Percentiles rank a stretch among this genome's conserved stretches.
These are phyloP conservation scores for Mucor plumbeus DNA, from an alignment of 371 early-diverging fungal species.

Conservation along the genomic window DNA sequence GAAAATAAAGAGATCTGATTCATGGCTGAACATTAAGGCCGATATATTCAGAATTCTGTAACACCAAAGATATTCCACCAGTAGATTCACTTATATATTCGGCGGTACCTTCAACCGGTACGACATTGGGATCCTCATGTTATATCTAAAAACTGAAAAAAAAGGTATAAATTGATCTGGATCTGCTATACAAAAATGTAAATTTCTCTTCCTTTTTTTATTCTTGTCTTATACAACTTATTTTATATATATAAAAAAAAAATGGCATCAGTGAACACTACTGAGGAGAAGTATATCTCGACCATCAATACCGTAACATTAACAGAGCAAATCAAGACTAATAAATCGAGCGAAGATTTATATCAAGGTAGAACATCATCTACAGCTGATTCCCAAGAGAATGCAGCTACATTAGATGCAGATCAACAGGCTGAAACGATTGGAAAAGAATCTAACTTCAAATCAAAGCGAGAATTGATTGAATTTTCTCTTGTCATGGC, in stretches of 20 bases:
- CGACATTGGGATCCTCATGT: constrained; percentile 14
- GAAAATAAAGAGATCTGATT: not conserved
- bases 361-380: constrained; percentile 15
- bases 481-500: constrained; percentile 22
- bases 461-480: constrained; percentile 11
- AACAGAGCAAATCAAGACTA: not conserved
- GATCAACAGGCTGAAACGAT: not conserved
- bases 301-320: not conserved
- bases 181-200: not conserved
- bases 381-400: constrained; percentile 9
- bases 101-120: constrained; percentile 15
- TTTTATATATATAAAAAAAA: not conserved
- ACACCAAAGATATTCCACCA: not conserved
- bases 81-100: not conserved
- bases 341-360: constrained; percentile 14
- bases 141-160: not conserved
- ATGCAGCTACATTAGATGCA: not conserved
- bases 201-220: not conserved
- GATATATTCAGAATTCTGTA: not conserved
- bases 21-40: constrained; percentile 7
- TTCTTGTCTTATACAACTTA: not conserved
- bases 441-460: not conserved
- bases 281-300: not conserved
- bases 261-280: constrained; percentile 7
- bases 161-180: constrained; percentile 11